A percentile compares a stretch with the other conserved stretches of the same genome.
Evolutionary conservation across 352 stramenopile genomes (phyloP).

Genomic region (Phytopythium delawarense): DNA sequence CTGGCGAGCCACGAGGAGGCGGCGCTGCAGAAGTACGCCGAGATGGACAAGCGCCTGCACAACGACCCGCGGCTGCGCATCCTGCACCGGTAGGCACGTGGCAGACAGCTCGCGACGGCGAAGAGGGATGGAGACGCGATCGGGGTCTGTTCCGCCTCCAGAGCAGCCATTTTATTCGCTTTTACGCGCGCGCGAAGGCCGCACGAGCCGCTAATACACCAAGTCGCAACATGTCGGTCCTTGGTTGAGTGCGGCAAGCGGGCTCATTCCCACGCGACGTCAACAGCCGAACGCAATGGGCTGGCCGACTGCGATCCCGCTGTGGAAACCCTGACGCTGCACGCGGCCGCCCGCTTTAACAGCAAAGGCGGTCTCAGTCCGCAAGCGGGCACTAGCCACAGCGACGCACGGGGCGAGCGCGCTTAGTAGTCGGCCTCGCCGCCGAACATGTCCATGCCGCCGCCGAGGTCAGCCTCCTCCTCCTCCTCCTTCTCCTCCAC

Average conservation of each 20-base stretch:
- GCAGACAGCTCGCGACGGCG: neutral
- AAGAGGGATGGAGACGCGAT: neutral
- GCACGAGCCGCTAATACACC: neutral
- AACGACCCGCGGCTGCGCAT: constrained; percentile 78
- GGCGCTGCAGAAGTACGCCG: constrained; percentile 91
- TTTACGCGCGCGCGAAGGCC: neutral
- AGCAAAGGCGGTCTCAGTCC: neutral
- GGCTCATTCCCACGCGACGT: neutral
- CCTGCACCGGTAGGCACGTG: constrained; percentile 46
- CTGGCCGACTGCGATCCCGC: neutral
- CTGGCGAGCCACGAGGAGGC: constrained; percentile 91
- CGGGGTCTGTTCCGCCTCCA: constrained; percentile 5
- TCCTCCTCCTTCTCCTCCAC: constrained; percentile 83
- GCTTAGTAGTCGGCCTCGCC: constrained; percentile 83
- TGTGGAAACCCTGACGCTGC: neutral
- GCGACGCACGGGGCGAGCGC: neutral
- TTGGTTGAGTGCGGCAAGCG: neutral
- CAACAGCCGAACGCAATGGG: neutral
- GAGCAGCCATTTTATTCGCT: constrained; percentile 59
- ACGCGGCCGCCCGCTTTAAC: neutral
- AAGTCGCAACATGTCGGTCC: neutral
- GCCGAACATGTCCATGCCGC: constrained; percentile 87
- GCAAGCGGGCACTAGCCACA: constrained; percentile 4
- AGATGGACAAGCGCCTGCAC: constrained; percentile 91
- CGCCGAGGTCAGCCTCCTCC: constrained; percentile 82